phyloP scores from a whole-genome alignment of 1,139 yeast genomes.

The Blastobotrys capitulatus region DNA sequence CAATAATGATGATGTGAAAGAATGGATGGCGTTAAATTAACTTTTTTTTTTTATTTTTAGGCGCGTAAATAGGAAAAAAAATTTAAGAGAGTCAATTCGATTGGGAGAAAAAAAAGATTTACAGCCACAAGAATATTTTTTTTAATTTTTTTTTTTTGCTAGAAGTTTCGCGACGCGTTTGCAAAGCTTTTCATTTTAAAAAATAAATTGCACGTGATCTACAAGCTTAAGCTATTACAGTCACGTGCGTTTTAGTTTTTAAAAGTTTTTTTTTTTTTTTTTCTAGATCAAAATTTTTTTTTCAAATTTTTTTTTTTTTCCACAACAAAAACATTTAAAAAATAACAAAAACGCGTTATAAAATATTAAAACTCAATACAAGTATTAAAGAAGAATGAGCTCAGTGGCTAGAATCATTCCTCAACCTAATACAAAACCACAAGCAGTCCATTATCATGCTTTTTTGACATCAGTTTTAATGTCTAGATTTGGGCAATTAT shows the following conservation, averaged over 20 bases:
- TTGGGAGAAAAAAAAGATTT: not conserved
- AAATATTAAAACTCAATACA: no score
- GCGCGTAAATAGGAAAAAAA: no score
- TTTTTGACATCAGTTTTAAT: conserved; percentile 26
- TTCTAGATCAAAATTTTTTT: no score
- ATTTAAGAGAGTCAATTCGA: not conserved
- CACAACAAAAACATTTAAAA: not conserved
- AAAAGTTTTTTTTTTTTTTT: no score
- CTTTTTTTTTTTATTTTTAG: no score
- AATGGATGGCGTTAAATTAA: no score
- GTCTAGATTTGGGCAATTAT: conserved; percentile 28
- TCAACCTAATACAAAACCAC: conserved; percentile 15
- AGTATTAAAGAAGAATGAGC: conserved; percentile 15
- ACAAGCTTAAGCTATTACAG: no score
- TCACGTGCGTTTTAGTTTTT: no score
- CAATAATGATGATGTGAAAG: no score
- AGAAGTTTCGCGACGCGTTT: not conserved
- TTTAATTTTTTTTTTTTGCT: no score
- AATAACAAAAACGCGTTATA: not conserved
- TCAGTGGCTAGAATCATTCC: conserved; percentile 22
- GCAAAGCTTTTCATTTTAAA: not conserved
- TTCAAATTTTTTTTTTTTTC: not conserved
- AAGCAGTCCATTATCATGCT: conserved; percentile 25
- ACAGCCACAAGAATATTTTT: no score
- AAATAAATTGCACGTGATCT: not conserved